Base-by-base conservation (phyloP, 352 stramenopile species). In the Phytophthora citrophthora region DNA sequence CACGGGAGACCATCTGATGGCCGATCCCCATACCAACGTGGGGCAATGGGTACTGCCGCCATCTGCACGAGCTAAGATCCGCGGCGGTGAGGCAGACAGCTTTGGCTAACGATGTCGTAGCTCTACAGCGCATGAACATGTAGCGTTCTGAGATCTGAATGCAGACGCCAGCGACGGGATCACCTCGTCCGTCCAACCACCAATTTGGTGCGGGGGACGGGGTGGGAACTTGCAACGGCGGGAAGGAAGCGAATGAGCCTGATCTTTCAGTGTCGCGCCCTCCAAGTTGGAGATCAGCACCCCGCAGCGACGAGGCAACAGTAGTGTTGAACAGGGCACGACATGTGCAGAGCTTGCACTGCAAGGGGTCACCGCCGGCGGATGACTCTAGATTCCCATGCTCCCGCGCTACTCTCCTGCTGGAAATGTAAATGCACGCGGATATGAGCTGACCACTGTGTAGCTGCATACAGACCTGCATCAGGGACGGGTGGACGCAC, bases 151-250 rank as follows among this genome's bases (percentile, higher is more conserved):
- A 12, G 29, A 7, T 34, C 38, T 59, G 39, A 29, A 59, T 44
- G 40, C 40, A 23, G 29, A 29, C 23, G 40, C 5, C 29, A 3
- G 26, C 15, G 16, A 61, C 61, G 34, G 43, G 43, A 27, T 62
- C 58, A 52, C 20, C n/a, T 15, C 43, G 13, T 18, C 29, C 23
- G 23, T 10, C 12, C 38, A 23, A 41, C 36, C 3, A 41, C n/a
- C n/a, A n/a, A n/a, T n/a, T 4, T 41, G 26, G 20, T 11, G 26
- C 0, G 29, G 31, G 46, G 18, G 13, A 24, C 12, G 16, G 18
- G 12, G 55, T 39, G 40, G 55, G 56, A 46, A 58, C 55, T 52
- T 68, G 64, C 57, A 72, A 68, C 64, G 64, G 64, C 64, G 64
- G 58, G 51, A 68, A 68, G 46, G 23, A 48, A 54, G 34, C 34